Conservation (phyloP, 768 basidiomycete species). For the Tephrocybe sp. region DNA sequence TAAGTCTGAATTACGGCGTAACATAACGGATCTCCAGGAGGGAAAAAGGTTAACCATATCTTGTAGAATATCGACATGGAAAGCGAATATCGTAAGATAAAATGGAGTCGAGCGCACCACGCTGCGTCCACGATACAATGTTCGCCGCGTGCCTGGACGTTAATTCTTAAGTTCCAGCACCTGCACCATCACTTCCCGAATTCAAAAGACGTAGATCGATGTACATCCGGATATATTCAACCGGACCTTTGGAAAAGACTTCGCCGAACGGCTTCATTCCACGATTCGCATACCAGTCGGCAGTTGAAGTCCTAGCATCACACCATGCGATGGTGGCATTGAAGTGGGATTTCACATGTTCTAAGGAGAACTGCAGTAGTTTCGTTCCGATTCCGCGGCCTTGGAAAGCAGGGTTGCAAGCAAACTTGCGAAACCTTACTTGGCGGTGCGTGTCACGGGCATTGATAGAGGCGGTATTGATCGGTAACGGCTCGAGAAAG, state of each 20-base stretch:
- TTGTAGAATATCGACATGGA: neutral
- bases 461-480: slow-evolving; percentile 18
- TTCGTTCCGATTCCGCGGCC: slow-evolving; percentile 51
- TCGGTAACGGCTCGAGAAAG: slow-evolving; percentile 43
- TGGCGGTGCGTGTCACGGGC: slow-evolving; percentile 10
- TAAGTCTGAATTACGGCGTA: neutral
- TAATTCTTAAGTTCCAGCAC: neutral
- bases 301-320: slow-evolving; percentile 43
- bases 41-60: neutral
- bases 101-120: neutral
- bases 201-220: slow-evolving; percentile 9
- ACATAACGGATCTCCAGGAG: neutral
- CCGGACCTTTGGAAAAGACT: slow-evolving; percentile 50
- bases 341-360: slow-evolving; percentile 34
- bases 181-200: neutral
- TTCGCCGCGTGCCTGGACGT: neutral
- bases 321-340: slow-evolving; percentile 52
- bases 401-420: slow-evolving; percentile 52
- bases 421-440: slow-evolving; percentile 62
- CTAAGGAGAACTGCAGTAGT: slow-evolving; percentile 38
- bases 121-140: neutral
- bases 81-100: neutral
- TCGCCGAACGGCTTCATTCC: slow-evolving; percentile 51
- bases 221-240: slow-evolving; percentile 58
- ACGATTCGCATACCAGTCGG: slow-evolving; percentile 51